Evolutionary conservation across 306 rosid genomes (phyloP), one percentile per base, ranked within the genome.

Genomic region (Glycine tomentella): DNA sequence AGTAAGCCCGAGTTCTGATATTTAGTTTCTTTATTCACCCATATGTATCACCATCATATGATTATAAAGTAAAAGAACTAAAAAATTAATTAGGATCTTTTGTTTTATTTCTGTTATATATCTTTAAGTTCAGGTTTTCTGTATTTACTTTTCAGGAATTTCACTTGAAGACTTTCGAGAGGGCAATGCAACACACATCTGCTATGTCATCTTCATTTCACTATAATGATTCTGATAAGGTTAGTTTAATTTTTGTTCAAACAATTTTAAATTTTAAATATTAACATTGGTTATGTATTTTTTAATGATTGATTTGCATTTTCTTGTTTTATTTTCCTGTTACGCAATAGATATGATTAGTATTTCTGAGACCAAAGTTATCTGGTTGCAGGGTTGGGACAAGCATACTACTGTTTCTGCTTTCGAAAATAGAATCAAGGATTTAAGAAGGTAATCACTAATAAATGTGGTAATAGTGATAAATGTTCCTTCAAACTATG

Each of bases 131-230:
- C 67, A 25, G 55, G 72, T 81, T 64, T 80, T 62, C 80, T 50
- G 69, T 69, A 25, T 78, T 44, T 81, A 65, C 86, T 69, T 87
- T 58, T 77, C 79, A 93, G 98, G 98, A 87, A 82, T 95, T 93
- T 89, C 94, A 85, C 85, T 86, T 93, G 71, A 96, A 90, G 88
- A 93, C 97, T 64, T 75, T 34, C 62, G 91, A 90, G 85, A 96
- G 99, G 90, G 98, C 98, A 38, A 90, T 79, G 84, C 97, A 93
- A 74, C 91, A 89, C 66, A 59, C 90, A 48, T 86, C 86, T 52
- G 79, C 91, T 71, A 82, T 82, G 34, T 83, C 92, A 53, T 88
- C 91, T 48, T 89, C 90, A 15, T 83, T 80, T 79, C 82, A 55
- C 78, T 86, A 85, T 83, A 87, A 76, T 70, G 87, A 87, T 52